These are phyloP conservation scores for Torulaspora gathmanii DNA, from an alignment of 805 yeast genomes.

Conservation along the genomic window DNA sequence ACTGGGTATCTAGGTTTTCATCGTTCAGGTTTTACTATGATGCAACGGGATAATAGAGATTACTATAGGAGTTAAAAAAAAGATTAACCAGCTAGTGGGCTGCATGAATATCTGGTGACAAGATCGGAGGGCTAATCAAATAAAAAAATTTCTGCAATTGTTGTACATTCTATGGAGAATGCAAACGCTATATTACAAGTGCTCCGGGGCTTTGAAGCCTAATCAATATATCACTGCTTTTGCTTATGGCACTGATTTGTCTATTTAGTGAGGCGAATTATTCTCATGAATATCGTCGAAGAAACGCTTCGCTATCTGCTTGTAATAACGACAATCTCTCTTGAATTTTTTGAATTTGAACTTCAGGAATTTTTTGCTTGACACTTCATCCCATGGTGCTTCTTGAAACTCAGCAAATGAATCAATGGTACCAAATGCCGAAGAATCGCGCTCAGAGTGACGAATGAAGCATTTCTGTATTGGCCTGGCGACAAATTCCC, in stretches of 20 bases:
- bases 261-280: not conserved
- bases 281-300: conserved; percentile 19
- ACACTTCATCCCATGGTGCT: conserved; percentile 15
- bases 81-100: no score
- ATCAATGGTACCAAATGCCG: conserved; percentile 8
- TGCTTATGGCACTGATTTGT: not conserved
- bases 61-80: no score
- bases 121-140: no score
- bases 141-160: no score
- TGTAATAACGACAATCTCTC: conserved; percentile 17
- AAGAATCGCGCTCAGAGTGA: not conserved
- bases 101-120: no score
- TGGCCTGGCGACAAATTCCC: conserved; percentile 7
- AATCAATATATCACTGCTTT: no score
- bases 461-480: conserved; percentile 1
- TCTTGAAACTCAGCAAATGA: conserved; percentile 12
- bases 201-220: no score
- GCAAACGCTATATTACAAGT: not conserved
- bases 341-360: conserved; percentile 18
- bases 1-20: no score
- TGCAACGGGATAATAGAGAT: no score
- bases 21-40: no score
- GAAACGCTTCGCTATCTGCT: conserved; percentile 21
- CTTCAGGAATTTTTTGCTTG: conserved; percentile 21
- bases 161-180: not conserved